Base-by-base conservation (phyloP, 2,329 filamentous ascomycete genomes). In the Colletotrichum neosansevieriae region DNA sequence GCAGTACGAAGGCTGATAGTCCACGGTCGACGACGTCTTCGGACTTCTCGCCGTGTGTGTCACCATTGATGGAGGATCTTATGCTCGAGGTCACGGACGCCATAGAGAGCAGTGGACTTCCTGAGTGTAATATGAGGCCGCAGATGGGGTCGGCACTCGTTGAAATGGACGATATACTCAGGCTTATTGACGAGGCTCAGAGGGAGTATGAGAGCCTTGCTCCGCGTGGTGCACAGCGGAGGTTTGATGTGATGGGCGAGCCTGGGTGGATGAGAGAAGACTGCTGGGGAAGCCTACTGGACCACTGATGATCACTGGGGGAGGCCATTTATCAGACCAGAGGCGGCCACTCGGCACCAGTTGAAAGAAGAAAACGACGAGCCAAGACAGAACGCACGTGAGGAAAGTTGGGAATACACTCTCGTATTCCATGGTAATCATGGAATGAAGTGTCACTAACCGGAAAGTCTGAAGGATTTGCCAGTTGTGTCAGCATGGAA, bases 401-500 rank as follows among this genome's bases (percentile, higher is more conserved):
- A 9, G 42, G 47, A 47, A 38, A 59, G 13, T 7, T 10, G 10
- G 29, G n/a, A 56, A 21, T 69, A 69, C 61, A 67, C 66, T 54
- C 66, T 54, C 38, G 63, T 60, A 63, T 45, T 24, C 59, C 50
- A 63, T 42, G 7, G 11, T 13, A 45, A 51, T 15, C 21, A 42
- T 17, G 59, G 29, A 40, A 59, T 21, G 50, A 42, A 19, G 38
- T 11, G 36, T 64, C 60, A 64, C 53, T 40, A 58, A 58, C 44
- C 57, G 67, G 45, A 38, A 13, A 50, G 56, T 62, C 63, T 67
- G 67, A 67, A 53, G 44, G 38, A 34, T 61, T 38, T 69, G 47
- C 42, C 38, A 47, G 32, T 42, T 66, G 68, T 73, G 71, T 73
- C 67, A 73, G 72, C 72, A 71, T 60, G 63, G 63, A 64, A 69